Percentiles rank a stretch among this genome's conserved stretches.
Evolutionary conservation across 2,329 filamentous ascomycete species (phyloP).

Genomic region (Venturia effusa): DNA sequence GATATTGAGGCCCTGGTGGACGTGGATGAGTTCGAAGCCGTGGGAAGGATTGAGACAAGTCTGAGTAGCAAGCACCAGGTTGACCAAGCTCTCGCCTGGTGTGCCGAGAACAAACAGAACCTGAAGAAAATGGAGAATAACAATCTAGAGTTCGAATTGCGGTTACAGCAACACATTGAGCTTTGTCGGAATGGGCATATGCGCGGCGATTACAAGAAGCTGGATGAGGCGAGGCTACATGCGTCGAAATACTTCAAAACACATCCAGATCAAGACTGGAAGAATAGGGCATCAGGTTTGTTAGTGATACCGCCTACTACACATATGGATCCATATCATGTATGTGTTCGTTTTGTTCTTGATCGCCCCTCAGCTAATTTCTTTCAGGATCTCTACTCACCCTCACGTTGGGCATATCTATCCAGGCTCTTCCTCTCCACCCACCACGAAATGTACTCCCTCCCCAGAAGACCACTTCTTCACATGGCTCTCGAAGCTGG

Average conservation of each 20-base stretch:
- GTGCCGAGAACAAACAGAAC: conserved; percentile 84
- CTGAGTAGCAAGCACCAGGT: conserved; percentile 57
- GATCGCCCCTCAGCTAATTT: background rate
- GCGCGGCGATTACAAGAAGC: conserved; percentile 44
- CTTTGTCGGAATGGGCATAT: conserved; percentile 54
- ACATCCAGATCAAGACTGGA: conserved; percentile 56
- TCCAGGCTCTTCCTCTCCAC: conserved; percentile 73
- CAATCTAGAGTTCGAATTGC: conserved; percentile 83
- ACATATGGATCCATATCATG: conserved; percentile 4
- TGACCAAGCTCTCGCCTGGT: conserved; percentile 77
- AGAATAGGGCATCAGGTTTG: conserved; percentile 66
- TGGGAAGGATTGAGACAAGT: conserved; percentile 65
- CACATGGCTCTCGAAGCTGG: conserved; percentile 86
- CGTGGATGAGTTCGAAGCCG: conserved; percentile 74
- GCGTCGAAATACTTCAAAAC: conserved; percentile 71
- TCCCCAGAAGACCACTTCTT: conserved; percentile 73
- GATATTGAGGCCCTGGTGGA: conserved; percentile 71
- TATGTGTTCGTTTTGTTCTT: background rate
- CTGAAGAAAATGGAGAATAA: conserved; percentile 67
- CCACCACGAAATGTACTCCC: conserved; percentile 73
- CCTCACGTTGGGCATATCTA: conserved; percentile 62
- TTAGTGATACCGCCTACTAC: conserved; percentile 62
- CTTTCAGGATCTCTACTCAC: conserved; percentile 42
- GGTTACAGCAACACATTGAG: conserved; percentile 92
- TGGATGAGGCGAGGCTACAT: conserved; percentile 68